Base-by-base conservation (phyloP, 164 flowering plant species). In the Tetracentron sinense region DNA sequence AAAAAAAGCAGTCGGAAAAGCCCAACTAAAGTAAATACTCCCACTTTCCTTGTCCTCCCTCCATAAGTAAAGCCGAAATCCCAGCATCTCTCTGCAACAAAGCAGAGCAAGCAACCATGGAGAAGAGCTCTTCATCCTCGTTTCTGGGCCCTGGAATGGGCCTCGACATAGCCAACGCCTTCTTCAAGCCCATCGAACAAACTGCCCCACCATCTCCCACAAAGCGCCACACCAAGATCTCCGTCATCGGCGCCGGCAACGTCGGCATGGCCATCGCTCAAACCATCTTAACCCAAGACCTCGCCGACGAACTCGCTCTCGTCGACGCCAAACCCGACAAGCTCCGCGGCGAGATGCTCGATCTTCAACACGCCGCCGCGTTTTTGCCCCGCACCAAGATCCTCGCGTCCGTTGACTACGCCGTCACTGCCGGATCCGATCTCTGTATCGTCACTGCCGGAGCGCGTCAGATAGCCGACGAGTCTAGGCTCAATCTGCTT, bases 211-310 rank as follows among this genome's bases (percentile, higher is more conserved):
- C 88, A 0, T 69, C 86, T 42, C 59, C 83, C 25, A 75, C 85
- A 67, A 77, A 78, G 7, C 88, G 86, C 73, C 81, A 72, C 78
- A 82, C 79, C 75, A 90, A 90, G 66, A 68, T 87, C 87, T 72
- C 86, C 70, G 87, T 90, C 74, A 65, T 90, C 63, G 96, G 96
- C 21, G 74, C 72, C 38, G 96, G 96, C 53, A 90, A 87, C 67
- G 92, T 86, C 26, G 92, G 92, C 30, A 86, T 89, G 96, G 96
- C 96, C 68, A 83, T 89, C 6, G 96, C 93, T 54, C 96, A 87
- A 58, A 87, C 93, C 68, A 84, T 89, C 79, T 83, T 89, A 59
- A 85, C 94, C 64, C 96, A 87, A 27, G 88, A 81, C 68, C 75
- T 89, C 19, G 83, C 75, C 60, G 96, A 89, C 78, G 88, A 87